Percentiles rank a stretch among this genome's conserved stretches.
Conservation (phyloP, 371 early-diverging fungal genomes). For the Lichtheimia hyalospora region DNA sequence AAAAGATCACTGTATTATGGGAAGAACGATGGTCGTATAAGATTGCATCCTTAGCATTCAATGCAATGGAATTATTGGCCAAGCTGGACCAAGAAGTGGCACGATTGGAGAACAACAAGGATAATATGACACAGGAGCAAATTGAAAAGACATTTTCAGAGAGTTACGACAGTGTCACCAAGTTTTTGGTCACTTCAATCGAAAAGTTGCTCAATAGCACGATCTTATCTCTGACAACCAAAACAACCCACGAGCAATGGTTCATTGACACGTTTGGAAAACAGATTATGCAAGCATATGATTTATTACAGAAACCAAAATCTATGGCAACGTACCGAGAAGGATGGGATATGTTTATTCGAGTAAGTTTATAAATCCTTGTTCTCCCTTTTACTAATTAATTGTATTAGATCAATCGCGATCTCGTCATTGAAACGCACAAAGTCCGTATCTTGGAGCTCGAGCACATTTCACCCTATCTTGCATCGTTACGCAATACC, state of each 20-base stretch:
- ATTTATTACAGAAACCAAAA: constrained; percentile 48
- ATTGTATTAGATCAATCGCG: constrained; percentile 37
- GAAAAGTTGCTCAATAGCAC: constrained; percentile 54
- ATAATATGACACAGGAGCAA: constrained; percentile 36
- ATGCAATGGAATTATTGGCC: constrained; percentile 54
- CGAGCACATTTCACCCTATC: constrained; percentile 63
- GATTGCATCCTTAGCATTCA: constrained; percentile 65
- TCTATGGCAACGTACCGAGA: constrained; percentile 54
- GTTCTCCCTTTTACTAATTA: neutral
- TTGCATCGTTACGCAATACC: constrained; percentile 50
- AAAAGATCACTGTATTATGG: constrained; percentile 77
- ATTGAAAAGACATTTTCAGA: constrained; percentile 51
- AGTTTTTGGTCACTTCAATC: constrained; percentile 56
- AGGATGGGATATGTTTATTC: constrained; percentile 60
- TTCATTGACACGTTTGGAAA: constrained; percentile 59
- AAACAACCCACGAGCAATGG: constrained; percentile 71
- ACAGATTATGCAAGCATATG: constrained; percentile 52
- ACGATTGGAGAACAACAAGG: constrained; percentile 47
- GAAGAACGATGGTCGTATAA: constrained; percentile 81
- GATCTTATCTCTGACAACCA: constrained; percentile 19
- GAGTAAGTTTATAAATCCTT: constrained; percentile 33
- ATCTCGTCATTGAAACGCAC: constrained; percentile 61
- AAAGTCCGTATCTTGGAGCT: constrained; percentile 58
- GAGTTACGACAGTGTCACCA: constrained; percentile 56
- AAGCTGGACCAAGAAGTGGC: constrained; percentile 55